Conservation (phyloP, 257 asterid genomes). For the Nicotiana tabacum region DNA sequence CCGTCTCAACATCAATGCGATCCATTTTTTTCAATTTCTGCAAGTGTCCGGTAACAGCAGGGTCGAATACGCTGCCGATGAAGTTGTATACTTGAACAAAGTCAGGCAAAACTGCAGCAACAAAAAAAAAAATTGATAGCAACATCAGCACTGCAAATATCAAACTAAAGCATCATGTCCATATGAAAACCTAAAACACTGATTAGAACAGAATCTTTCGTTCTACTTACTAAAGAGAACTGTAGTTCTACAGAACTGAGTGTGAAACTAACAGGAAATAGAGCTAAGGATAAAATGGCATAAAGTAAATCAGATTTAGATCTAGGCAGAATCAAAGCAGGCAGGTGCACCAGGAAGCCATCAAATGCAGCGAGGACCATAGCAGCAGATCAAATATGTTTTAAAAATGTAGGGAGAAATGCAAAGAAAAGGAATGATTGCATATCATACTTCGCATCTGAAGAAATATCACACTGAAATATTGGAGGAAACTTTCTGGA, state of each 20-base stretch:
- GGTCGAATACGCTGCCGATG: constrained; percentile 93
- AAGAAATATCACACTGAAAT: background rate
- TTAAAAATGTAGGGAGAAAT: background rate
- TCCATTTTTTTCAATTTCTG: constrained; percentile 86
- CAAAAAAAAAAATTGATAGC: constrained; percentile 13
- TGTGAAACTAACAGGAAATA: background rate
- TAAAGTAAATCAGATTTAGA: background rate
- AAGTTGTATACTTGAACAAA: constrained; percentile 85
- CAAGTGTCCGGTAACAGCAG: constrained; percentile 63
- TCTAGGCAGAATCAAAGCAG: background rate
- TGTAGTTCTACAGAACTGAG: background rate
- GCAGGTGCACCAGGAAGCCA: background rate
- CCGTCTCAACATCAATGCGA: constrained; percentile 90
- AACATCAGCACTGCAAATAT: constrained; percentile 9
- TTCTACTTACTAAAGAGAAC: background rate
- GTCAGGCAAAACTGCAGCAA: constrained; percentile 84
- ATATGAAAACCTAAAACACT: background rate
- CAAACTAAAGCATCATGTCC: background rate
- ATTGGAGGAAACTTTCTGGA: constrained; percentile 4
- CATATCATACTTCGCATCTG: background rate
- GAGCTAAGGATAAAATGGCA: constrained; percentile 8
- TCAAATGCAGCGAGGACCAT: constrained; percentile 1
- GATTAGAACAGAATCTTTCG: constrained; percentile 7
- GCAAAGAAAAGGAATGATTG: background rate
- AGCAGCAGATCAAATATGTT: background rate